Evolutionary conservation across 352 stramenopile species (phyloP).

Genomic region (Pythium phragmitis): DNA sequence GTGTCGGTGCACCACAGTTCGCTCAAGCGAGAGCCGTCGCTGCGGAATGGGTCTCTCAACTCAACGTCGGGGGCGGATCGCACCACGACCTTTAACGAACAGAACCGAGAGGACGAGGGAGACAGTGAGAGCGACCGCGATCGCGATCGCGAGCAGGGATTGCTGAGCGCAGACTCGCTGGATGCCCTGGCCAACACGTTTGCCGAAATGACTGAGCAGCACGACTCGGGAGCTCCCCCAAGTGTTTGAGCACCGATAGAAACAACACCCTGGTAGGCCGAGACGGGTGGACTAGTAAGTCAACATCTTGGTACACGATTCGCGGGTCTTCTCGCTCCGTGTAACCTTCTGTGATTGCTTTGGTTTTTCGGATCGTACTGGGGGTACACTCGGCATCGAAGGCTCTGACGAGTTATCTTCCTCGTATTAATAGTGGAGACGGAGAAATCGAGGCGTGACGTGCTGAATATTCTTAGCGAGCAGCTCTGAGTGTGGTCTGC

Average conservation of each 20-base stretch:
- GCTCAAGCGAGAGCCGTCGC: slow-evolving; percentile 29
- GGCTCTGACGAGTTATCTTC: too few species aligned
- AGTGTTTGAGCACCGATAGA: too few species aligned
- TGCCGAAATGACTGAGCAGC: slow-evolving; percentile 20
- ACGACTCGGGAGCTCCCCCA: not conserved
- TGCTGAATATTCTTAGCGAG: not conserved
- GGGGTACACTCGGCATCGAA: not conserved
- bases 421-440: not conserved
- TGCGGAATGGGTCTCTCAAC: not conserved
- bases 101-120: not conserved
- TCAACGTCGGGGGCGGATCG: not conserved
- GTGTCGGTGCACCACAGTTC: slow-evolving; percentile 29
- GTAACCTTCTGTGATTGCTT: too few species aligned
- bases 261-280: too few species aligned
- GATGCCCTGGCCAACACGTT: slow-evolving; percentile 29
- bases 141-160: not conserved
- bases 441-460: not conserved
- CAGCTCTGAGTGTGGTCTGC: not conserved
- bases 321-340: too few species aligned
- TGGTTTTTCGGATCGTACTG: not conserved
- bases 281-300: too few species aligned
- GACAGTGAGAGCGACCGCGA: not conserved
- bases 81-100: not conserved
- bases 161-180: slow-evolving; percentile 26
- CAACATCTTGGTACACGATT: too few species aligned